A percentile compares a stretch with the other conserved stretches of the same genome.
These are phyloP conservation scores for Blechomonas ayalai DNA, from an alignment of 208 protist genomes.

Conservation along the genomic window DNA sequence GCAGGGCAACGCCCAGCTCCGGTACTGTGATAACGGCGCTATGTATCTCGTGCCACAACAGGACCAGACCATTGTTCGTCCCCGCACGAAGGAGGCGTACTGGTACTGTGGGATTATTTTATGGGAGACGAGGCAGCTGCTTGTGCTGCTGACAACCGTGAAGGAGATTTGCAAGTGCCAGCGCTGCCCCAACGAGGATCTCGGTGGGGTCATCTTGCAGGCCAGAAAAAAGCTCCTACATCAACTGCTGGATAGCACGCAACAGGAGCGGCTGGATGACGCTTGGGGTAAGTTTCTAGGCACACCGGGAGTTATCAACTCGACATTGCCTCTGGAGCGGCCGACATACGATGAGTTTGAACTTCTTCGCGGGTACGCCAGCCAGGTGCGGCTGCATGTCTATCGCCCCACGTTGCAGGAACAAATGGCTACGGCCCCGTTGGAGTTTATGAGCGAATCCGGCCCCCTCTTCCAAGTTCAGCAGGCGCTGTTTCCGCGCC, in stretches of 20 bases:
- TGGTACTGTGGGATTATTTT: slow-evolving; percentile 56
- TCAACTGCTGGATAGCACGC: slow-evolving; percentile 62
- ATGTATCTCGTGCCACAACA: slow-evolving; percentile 14
- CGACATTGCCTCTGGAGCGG: slow-evolving; percentile 9
- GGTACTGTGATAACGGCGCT: neutral
- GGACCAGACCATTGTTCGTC: slow-evolving; percentile 11
- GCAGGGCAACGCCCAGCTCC: no score
- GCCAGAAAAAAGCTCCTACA: slow-evolving; percentile 48
- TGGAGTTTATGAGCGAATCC: slow-evolving; percentile 15
- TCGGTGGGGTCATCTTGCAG: slow-evolving; percentile 24
- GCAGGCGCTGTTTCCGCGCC: slow-evolving; percentile 19
- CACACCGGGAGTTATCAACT: no score
- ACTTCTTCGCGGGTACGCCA: slow-evolving; percentile 21
- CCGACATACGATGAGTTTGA: slow-evolving; percentile 43
- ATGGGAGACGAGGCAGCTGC: slow-evolving; percentile 54
- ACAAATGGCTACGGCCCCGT: slow-evolving; percentile 22
- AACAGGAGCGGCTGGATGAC: slow-evolving; percentile 50
- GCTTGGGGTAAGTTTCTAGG: slow-evolving; percentile 42
- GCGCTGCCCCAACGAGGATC: slow-evolving; percentile 20
- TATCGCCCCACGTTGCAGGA: slow-evolving; percentile 23
- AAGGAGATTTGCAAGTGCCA: slow-evolving; percentile 10
- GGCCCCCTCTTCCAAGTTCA: slow-evolving; percentile 10
- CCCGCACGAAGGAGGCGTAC: slow-evolving; percentile 33
- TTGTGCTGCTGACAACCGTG: slow-evolving; percentile 45
- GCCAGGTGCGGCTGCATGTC: slow-evolving; percentile 21